These are phyloP conservation scores for Aspergillus spinulosporus DNA, from an alignment of 2,329 filamentous ascomycete genomes.

Conservation along the genomic window DNA sequence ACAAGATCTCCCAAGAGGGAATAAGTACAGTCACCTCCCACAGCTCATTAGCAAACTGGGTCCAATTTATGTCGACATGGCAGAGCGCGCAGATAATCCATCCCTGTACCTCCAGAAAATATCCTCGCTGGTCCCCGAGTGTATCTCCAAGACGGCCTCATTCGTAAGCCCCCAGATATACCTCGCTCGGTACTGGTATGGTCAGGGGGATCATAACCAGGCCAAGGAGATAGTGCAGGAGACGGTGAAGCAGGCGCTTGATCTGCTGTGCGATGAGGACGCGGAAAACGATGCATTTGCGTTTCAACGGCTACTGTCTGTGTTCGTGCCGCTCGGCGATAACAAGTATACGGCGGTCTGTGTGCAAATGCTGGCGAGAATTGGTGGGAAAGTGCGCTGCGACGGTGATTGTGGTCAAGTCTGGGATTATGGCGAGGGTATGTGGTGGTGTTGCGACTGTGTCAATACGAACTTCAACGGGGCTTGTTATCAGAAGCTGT, in stretches of 20 bases:
- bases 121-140: neutral
- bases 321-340: conserved; percentile 1
- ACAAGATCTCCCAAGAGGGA: neutral
- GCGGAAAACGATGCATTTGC: neutral
- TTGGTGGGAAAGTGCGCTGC: neutral
- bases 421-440: conserved; percentile 5
- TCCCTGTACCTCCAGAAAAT: neutral
- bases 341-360: conserved; percentile 1
- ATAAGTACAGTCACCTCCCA: neutral
- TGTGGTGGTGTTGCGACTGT: neutral
- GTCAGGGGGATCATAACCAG: neutral
- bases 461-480: neutral
- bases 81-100: neutral
- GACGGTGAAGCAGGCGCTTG: neutral
- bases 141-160: conserved; percentile 3
- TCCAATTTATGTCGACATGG: neutral
- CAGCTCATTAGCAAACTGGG: neutral
- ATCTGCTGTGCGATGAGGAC: neutral
- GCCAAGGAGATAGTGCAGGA: neutral
- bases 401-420: conserved; percentile 6
- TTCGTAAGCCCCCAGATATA: conserved; percentile 5
- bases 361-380: conserved; percentile 1
- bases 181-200: conserved; percentile 6
- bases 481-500: conserved; percentile 5
- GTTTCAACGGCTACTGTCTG: neutral